Evolutionary conservation across 163 green algal genomes (phyloP).

Genomic region (Smithsoniella earleae): DNA sequence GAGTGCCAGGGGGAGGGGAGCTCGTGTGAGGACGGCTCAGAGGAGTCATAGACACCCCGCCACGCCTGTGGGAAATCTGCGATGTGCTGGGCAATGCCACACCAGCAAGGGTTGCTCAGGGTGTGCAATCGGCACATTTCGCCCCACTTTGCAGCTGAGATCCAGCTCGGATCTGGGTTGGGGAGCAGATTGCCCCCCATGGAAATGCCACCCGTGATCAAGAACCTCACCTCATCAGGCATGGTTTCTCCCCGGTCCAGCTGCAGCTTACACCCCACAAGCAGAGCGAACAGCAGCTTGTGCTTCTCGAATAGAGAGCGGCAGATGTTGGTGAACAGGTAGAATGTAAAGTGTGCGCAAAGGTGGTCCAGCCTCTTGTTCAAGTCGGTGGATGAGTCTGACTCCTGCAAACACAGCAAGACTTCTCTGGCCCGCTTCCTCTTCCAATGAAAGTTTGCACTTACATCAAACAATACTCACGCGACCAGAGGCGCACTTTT

Average conservation of each 20-base stretch:
- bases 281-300: slow-evolving; percentile 62
- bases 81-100: slow-evolving; percentile 32
- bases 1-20: slow-evolving; percentile 43
- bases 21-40: slow-evolving; percentile 39
- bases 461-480: too few species aligned
- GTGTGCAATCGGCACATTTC: slow-evolving; percentile 47
- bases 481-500: background rate
- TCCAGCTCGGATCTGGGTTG: slow-evolving; percentile 58
- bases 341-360: background rate
- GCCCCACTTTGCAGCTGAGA: slow-evolving; percentile 53
- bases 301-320: slow-evolving; percentile 65
- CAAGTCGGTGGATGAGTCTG: background rate
- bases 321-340: slow-evolving; percentile 11
- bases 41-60: slow-evolving; percentile 49
- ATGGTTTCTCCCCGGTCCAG: slow-evolving; percentile 42
- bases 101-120: slow-evolving; percentile 35
- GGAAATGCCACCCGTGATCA: slow-evolving; percentile 56
- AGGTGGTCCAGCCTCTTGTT: background rate
- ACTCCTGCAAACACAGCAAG: background rate
- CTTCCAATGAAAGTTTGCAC: too few species aligned
- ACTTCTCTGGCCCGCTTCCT: too few species aligned
- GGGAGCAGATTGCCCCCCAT: slow-evolving; percentile 48
- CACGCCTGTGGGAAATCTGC: slow-evolving; percentile 40
- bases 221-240: slow-evolving; percentile 51
- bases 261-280: slow-evolving; percentile 47